Conservation (phyloP, 495 filamentous ascomycete species). For the Hyphodiscus hymeniophilus region DNA sequence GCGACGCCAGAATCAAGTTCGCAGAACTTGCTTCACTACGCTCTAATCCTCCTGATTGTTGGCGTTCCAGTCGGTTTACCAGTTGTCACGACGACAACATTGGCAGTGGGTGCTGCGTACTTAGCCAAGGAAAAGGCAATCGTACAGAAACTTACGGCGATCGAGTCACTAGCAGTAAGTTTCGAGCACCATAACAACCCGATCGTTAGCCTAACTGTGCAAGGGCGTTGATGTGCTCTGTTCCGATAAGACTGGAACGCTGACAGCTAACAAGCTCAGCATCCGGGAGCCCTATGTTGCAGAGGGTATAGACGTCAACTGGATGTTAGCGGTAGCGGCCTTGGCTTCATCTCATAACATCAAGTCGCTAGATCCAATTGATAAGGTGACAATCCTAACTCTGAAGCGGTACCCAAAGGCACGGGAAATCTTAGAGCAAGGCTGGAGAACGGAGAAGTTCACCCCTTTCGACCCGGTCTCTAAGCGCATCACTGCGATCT, state of each 20-base stretch:
- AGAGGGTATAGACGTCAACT: slow-evolving; percentile 69
- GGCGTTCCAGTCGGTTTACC: slow-evolving; percentile 72
- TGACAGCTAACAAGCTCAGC: slow-evolving; percentile 67
- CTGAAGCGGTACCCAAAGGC: slow-evolving; percentile 64
- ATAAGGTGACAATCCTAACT: slow-evolving; percentile 68
- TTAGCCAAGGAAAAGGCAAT: slow-evolving; percentile 68
- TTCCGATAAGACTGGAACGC: slow-evolving; percentile 64
- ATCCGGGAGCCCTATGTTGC: slow-evolving; percentile 70
- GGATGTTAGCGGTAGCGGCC: slow-evolving; percentile 72
- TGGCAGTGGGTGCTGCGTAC: slow-evolving; percentile 69
- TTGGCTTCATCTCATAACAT: slow-evolving; percentile 70
- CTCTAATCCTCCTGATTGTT: slow-evolving; percentile 60
- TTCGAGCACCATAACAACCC: too few species aligned
- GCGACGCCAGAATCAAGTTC: slow-evolving; percentile 52
- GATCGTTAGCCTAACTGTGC: too few species aligned
- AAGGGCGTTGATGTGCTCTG: slow-evolving; percentile 69
- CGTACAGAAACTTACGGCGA: slow-evolving; percentile 69
- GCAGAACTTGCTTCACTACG: slow-evolving; percentile 54
- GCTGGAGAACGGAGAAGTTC: slow-evolving; percentile 69
- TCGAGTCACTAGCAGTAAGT: slow-evolving; percentile 67
- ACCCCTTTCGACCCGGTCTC: slow-evolving; percentile 72
- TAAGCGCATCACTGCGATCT: slow-evolving; percentile 66
- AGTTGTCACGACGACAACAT: slow-evolving; percentile 65
- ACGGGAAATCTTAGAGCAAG: slow-evolving; percentile 47
- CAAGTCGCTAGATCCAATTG: slow-evolving; percentile 70